Evolutionary conservation across 441 rosid species (phyloP).

Genomic region (Adansonia grandidieri): DNA sequence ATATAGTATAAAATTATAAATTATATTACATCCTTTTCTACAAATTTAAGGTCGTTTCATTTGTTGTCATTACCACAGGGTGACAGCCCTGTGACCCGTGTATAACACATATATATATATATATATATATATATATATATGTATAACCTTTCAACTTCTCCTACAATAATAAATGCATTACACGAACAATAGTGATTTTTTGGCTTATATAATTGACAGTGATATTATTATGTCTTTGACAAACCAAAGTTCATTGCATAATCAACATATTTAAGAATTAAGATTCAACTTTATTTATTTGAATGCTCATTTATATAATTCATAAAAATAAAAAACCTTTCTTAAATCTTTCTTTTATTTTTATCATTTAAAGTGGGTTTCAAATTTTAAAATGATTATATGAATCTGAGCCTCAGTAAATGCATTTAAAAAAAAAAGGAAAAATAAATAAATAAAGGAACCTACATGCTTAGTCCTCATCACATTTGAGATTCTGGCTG

Average conservation of each 20-base stretch:
- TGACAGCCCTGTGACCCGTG: constrained; percentile 21
- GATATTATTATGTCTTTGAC: background rate
- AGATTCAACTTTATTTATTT: background rate
- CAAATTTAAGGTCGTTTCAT: constrained; percentile 18
- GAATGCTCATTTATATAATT: background rate
- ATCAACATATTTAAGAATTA: constrained; percentile 1
- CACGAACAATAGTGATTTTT: constrained; percentile 31
- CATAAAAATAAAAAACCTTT: background rate
- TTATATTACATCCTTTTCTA: constrained; percentile 21
- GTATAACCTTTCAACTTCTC: constrained; percentile 24
- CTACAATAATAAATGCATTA: constrained; percentile 41
- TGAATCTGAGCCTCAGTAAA: background rate
- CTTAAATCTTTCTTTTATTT: background rate
- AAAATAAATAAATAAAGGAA: background rate
- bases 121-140: constrained; percentile 19
- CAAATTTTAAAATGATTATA: background rate
- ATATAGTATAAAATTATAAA: background rate
- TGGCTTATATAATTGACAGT: constrained; percentile 14
- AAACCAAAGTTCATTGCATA: background rate
- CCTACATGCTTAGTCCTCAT: constrained; percentile 10
- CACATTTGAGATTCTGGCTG: background rate
- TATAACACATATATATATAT: too few species aligned
- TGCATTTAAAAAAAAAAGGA: too few species aligned
- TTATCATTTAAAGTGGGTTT: background rate
- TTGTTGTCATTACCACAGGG: constrained; percentile 26